Evolutionary conservation across 2,329 filamentous ascomycete genomes (phyloP), one percentile per base, ranked within the genome.

Genomic region (Remersonia thermophila): DNA sequence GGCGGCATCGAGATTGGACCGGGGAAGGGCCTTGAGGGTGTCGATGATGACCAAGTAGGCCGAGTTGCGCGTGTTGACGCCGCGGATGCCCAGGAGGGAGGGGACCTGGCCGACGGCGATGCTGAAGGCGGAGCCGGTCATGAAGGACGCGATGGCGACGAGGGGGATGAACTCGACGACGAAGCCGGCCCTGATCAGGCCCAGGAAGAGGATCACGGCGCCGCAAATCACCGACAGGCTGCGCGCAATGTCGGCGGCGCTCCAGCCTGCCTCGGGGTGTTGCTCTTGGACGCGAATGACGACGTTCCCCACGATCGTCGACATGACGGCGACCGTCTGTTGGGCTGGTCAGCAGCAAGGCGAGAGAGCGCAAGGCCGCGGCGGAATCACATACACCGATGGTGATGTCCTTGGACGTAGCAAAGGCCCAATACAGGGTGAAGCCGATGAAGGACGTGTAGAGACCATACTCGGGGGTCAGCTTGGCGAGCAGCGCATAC

Each of bases 401-500:
- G 8, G 82, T 84, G 53, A 89, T 86, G 54, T 89, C 83, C 51
- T 86, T 87, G 7, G 83, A 87, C 0, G 82, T 87, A 26, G 80
- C 83, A 52, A 87, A 87, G 39, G 84, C 71, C 81, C 82, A 87
- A 59, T 89, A 89, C 35, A 85, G 66, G 35, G 84, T 59, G 23
- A 83, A 80, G 33, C 83, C 83, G 55, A 85, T 81, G 51, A 89
- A 89, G 0, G 82, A 86, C 0, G 83, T 83, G 58, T 89, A 89
- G 0, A 89, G 63, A 26, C 83, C 83, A 49, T 73, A 87, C 47
- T 85, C 69, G 3, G 76, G 68, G 0, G 68, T 65, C 12, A 89
- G 62, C 29, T 75, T 63, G 16, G 83, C 83, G 15, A 89, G 65
- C 25, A 77, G 61, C 10, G 83, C 81, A 53, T 89, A 89, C 0